Evolutionary conservation across 208 protist genomes (phyloP).

Genomic region (Jaenimonas drosophilae): DNA sequence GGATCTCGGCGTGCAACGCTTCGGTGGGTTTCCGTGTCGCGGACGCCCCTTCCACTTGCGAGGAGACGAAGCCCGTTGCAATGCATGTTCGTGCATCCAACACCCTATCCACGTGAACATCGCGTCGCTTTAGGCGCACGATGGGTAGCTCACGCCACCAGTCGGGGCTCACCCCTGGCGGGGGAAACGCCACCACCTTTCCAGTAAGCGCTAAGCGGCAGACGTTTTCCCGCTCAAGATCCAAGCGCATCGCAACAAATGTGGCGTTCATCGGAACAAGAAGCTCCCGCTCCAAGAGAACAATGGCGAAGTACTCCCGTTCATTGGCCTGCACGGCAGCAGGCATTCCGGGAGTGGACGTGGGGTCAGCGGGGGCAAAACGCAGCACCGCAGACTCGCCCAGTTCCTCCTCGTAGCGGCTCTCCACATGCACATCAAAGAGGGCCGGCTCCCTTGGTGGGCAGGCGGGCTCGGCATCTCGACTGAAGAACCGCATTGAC

Average conservation of each 20-base stretch:
- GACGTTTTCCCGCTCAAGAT: conserved; percentile 52
- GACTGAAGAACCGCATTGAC: conserved; percentile 60
- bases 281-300: conserved; percentile 48
- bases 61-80: conserved; percentile 38
- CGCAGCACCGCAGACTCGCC: conserved; percentile 12
- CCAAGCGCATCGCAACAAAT: conserved; percentile 63
- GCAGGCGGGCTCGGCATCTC: neutral
- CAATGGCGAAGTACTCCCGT: conserved; percentile 38
- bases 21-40: neutral
- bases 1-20: conserved; percentile 43
- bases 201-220: conserved; percentile 71
- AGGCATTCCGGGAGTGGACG: conserved; percentile 12
- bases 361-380: neutral
- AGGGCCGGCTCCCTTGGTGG: neutral
- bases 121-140: conserved; percentile 30
- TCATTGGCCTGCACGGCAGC: conserved; percentile 6
- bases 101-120: conserved; percentile 52
- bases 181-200: conserved; percentile 20
- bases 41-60: conserved; percentile 5
- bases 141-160: conserved; percentile 43
- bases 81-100: conserved; percentile 61
- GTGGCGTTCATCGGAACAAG: conserved; percentile 14
- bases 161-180: neutral
- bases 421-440: conserved; percentile 10
- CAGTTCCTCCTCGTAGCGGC: conserved; percentile 4